Evolutionary conservation across 2,329 filamentous ascomycete genomes (phyloP).

Genomic region (Aspergillus unguis): DNA sequence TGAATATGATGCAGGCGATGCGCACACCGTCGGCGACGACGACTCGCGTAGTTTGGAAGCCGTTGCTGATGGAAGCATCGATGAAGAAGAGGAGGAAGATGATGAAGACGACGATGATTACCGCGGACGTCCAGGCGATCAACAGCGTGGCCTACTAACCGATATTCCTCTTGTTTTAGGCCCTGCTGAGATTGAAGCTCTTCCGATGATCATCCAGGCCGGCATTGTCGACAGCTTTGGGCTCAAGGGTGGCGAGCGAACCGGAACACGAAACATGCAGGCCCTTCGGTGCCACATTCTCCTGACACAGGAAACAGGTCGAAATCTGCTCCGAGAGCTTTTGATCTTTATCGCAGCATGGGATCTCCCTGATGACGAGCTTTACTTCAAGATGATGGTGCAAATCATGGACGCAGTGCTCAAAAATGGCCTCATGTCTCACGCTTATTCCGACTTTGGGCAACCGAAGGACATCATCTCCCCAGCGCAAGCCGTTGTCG

Average conservation of each 20-base stretch:
- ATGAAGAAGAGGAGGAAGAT: constrained; percentile 54
- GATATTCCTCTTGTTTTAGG: constrained; percentile 93
- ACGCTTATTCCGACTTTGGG: constrained; percentile 85
- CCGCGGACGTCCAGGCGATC: constrained; percentile 49
- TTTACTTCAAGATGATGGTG: constrained; percentile 94
- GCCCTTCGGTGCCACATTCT: constrained; percentile 87
- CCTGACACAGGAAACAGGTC: constrained; percentile 82
- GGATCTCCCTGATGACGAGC: constrained; percentile 88
- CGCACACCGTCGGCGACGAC: constrained; percentile 42
- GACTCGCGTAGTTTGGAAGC: constrained; percentile 42
- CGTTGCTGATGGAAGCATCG: constrained; percentile 44
- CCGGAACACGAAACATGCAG: constrained; percentile 71
- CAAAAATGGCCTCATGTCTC: constrained; percentile 82
- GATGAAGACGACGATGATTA: constrained; percentile 54
- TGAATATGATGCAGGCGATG: constrained; percentile 41
- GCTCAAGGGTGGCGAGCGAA: constrained; percentile 60
- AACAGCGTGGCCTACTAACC: constrained; percentile 74
- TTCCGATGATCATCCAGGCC: constrained; percentile 96
- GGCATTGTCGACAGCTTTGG: constrained; percentile 83
- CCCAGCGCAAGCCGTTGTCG: constrained; percentile 86
- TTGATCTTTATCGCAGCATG: constrained; percentile 95
- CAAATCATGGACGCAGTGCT: constrained; percentile 94
- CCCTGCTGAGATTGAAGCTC: constrained; percentile 89
- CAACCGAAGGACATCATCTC: constrained; percentile 96
- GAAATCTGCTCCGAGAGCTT: constrained; percentile 83